Evolutionary conservation across 2,329 filamentous ascomycete species (phyloP), one percentile per base, ranked within the genome.

Genomic region (Mariannaea sp.): DNA sequence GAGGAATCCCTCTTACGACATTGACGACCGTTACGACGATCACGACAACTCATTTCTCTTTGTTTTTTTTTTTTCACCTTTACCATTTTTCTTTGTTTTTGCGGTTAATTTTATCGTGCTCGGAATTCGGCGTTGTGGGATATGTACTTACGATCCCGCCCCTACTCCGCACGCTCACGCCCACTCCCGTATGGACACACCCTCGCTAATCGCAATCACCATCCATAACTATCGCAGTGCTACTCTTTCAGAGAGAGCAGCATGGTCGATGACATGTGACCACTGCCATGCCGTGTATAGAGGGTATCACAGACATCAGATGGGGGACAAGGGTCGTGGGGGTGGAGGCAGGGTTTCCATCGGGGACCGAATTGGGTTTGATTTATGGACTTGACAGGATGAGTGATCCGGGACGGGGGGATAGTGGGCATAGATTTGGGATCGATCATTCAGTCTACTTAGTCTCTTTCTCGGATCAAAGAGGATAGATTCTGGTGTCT

Each of bases 1-100:
- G 46, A 44, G 43, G 43, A 42, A 53, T 56, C 57, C 60, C 57
- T 59, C 65, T 64, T 54, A 66, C 58, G 64, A 66, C 59, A 57
- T 61, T 65, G 62, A 66, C 56, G 64, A 66, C 62, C 59, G 56
- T 66, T 64, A 66, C 53, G 64, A 66, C 55, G 55, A 63, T 53
- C 47, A 66, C 51, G 64, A 66, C 47, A 59, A 57, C 60, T 46
- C 49, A 48, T 52, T 52, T 40, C 17, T 20, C 36, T 27, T 39
- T 45, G 44, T 50, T 57, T 61, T 55, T 56, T 49, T 56, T 62
- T 59, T 64, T 57, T 41, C 24, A 43, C 20, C 42, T 57, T 53
- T 40, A 27, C 26, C 32, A 47, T 35, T 39, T 52, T 19, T 35
- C 56, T 49, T 54, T 55, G 50, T 56, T 57, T 57, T 26, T 13